Conservation (phyloP, 768 basidiomycete genomes). For the Suillus discolor region DNA sequence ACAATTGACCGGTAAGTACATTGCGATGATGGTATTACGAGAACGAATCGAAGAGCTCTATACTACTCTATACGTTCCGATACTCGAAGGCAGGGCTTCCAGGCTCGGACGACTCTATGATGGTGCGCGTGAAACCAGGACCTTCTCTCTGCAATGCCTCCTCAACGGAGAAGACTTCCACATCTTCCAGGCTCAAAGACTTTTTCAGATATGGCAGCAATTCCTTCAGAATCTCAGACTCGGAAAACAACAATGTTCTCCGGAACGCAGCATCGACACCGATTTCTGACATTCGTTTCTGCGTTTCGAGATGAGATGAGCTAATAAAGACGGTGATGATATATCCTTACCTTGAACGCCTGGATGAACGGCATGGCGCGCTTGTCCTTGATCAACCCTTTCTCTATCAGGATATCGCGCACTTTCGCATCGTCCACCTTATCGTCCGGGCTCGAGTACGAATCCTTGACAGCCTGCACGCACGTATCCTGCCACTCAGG, state of each 20-base stretch:
- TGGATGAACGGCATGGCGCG: slow-evolving; percentile 94
- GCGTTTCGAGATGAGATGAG: slow-evolving; percentile 13
- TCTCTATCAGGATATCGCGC: slow-evolving; percentile 62
- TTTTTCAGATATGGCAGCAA: slow-evolving; percentile 82
- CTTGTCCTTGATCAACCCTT: slow-evolving; percentile 93
- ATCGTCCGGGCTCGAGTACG: slow-evolving; percentile 57
- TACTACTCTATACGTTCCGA: slow-evolving; percentile 65
- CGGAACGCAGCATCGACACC: slow-evolving; percentile 80
- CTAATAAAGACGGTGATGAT: neutral
- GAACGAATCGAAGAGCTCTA: slow-evolving; percentile 13
- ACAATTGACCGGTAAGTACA: neutral
- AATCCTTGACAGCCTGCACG: slow-evolving; percentile 72
- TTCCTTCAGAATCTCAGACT: slow-evolving; percentile 68
- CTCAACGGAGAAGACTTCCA: slow-evolving; percentile 69
- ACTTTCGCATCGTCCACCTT: slow-evolving; percentile 85
- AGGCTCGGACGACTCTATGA: slow-evolving; percentile 88
- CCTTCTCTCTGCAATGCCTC: slow-evolving; percentile 59
- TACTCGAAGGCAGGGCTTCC: slow-evolving; percentile 87
- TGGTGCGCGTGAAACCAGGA: slow-evolving; percentile 61
- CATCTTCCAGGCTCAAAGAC: slow-evolving; percentile 68
- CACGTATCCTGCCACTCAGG: slow-evolving; percentile 93
- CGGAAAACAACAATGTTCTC: slow-evolving; percentile 82
- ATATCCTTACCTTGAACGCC: slow-evolving; percentile 75
- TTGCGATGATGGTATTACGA: neutral
- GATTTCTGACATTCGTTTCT: slow-evolving; percentile 84